Base-by-base conservation (phyloP, 805 yeast genomes). In the Suhomyces vadensis region DNA sequence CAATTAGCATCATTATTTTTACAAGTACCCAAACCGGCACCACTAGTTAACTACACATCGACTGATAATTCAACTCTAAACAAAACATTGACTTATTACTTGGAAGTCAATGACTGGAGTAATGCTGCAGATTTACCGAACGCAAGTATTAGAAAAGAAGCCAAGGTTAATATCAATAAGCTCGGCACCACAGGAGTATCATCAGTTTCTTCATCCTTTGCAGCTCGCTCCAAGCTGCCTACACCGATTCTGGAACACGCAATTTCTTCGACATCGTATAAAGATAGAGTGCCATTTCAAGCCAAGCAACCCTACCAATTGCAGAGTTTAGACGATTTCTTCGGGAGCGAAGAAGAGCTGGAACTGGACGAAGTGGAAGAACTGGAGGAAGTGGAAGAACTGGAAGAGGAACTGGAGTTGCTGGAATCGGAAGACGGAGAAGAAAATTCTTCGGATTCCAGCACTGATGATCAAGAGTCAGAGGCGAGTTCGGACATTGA, bases 271-370 rank as follows among this genome's bases (percentile, higher is more conserved):
- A 48, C 50, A 17, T 53, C 39, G 13, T 48, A 37, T 38, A 23
- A 37, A 17, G 36, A 25, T 10, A 37, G 25, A 19, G 22, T 35
- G 13, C 14, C 27, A 19, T 23, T 44, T 5, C 39, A 44, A 25
- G 52, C 56, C 1, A 53, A 53, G 39, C 54, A 63, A 50, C 73
- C 69, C 42, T 83, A 81, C 55, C 77, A 79, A 47, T 63, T 86
- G 29, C 95, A 88, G 60, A 85, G 91, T 45, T 66, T 91, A 45
- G 97, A 91, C 57, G 98, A 91, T 49, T 91, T 91, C 60, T 82
- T 91, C 53, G 85, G 76, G 10, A 64, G 72, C 14, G 51, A 55
- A 6, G 56, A 51, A 1, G 53, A 41, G 3, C 53, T 50, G 1
- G 51, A 52, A 11, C 43, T 41, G 11, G 49, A 41, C 6, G 49